Conservation (phyloP, 1,284 basidiomycete species). For the Ceratobasidium sp. region DNA sequence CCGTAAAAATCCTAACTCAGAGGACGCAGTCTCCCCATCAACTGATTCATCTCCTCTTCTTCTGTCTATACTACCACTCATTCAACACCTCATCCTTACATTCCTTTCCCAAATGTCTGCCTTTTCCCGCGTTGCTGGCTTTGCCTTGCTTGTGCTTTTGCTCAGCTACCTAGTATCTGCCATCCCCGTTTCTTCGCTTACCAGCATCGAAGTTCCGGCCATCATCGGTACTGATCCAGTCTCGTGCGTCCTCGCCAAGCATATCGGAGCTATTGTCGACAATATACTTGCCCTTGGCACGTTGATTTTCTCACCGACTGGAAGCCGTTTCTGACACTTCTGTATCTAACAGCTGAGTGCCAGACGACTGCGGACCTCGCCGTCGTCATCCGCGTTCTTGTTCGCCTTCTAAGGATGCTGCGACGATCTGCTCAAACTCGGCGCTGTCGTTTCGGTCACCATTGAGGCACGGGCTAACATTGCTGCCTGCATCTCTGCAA, state of each 20-base stretch:
- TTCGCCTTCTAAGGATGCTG: slow-evolving; percentile 15
- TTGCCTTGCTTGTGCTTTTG: slow-evolving; percentile 19
- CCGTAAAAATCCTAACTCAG: not conserved
- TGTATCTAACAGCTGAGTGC: slow-evolving; percentile 11
- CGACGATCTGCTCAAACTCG: slow-evolving; percentile 24
- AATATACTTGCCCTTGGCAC: slow-evolving; percentile 16
- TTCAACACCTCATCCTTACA: not conserved
- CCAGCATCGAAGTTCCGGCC: not conserved
- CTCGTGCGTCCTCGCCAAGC: not conserved
- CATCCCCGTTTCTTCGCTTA: not conserved
- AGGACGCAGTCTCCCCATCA: not conserved
- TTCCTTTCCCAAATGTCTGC: slow-evolving; percentile 12
- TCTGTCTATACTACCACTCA: not conserved
- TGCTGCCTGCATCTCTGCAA: slow-evolving; percentile 26
- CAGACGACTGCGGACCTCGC: slow-evolving; percentile 9
- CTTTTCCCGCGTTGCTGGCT: slow-evolving; percentile 21
- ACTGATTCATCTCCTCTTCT: not conserved
- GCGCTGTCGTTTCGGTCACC: slow-evolving; percentile 11
- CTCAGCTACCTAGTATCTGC: slow-evolving; percentile 33
- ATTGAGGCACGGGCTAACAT: slow-evolving; percentile 35
- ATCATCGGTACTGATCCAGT: slow-evolving; percentile 22
- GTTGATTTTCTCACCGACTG: not conserved
- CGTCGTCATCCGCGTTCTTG: not conserved
- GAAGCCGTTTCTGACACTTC: not conserved
- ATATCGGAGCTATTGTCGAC: slow-evolving; percentile 1